A percentile compares a stretch with the other conserved stretches of the same genome.
These are phyloP conservation scores for Lasiosphaeris hirsuta DNA, from an alignment of 495 filamentous ascomycete species.

Conservation along the genomic window DNA sequence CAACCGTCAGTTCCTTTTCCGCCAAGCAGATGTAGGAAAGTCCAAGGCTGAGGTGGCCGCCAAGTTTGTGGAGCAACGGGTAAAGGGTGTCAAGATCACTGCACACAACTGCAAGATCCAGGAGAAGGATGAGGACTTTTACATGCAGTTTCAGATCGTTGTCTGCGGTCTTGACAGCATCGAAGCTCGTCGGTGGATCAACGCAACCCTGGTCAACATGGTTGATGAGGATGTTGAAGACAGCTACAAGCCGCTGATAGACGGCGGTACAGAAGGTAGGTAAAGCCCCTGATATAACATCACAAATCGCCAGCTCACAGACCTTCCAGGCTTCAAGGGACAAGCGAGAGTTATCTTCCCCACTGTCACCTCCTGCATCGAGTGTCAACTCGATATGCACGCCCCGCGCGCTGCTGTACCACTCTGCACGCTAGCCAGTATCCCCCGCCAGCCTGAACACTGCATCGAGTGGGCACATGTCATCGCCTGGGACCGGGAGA, in stretches of 20 bases:
- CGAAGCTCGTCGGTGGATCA: slow-evolving; percentile 97
- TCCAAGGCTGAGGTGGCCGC: slow-evolving; percentile 93
- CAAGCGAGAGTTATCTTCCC: slow-evolving; percentile 92
- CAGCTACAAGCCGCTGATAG: slow-evolving; percentile 84
- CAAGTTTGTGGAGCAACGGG: slow-evolving; percentile 80
- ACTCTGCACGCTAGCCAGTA: slow-evolving; percentile 93
- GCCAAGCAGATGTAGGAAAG: slow-evolving; percentile 85
- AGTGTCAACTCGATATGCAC: slow-evolving; percentile 98
- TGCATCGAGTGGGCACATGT: slow-evolving; percentile 99
- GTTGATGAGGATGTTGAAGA: slow-evolving; percentile 70
- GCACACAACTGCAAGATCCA: slow-evolving; percentile 93
- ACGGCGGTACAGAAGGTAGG: slow-evolving; percentile 81
- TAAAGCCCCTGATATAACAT: background rate
- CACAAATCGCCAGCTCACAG: background rate
- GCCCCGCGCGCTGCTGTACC: slow-evolving; percentile 90
- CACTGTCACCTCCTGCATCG: slow-evolving; percentile 89
- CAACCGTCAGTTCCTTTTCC: slow-evolving; percentile 97
- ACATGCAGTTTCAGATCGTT: slow-evolving; percentile 93
- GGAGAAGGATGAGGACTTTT: slow-evolving; percentile 95
- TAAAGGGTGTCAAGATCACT: slow-evolving; percentile 87
- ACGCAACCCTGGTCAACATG: slow-evolving; percentile 86
- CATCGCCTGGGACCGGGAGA: slow-evolving; percentile 63
- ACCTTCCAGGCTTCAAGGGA: slow-evolving; percentile 78
- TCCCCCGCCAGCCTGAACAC: slow-evolving; percentile 95
- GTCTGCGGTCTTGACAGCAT: slow-evolving; percentile 98